Conservation (phyloP, 2,329 filamentous ascomycete genomes). For the Metarhizium robertsii region DNA sequence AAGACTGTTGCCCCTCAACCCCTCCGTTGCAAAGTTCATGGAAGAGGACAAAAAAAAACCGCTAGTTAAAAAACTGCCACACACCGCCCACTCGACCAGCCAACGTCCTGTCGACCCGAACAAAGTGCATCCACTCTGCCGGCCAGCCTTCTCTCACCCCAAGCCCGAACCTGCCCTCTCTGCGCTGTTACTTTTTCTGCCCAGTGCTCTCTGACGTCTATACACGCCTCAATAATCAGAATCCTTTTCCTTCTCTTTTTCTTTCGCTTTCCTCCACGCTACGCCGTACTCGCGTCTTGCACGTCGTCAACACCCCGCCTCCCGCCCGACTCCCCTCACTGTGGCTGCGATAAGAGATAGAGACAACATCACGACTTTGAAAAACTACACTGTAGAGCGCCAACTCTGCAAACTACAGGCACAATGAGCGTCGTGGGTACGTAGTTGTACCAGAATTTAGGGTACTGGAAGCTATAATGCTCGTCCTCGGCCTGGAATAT, state of each 20-base stretch:
- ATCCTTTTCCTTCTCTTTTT: background rate
- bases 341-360: slow-evolving; percentile 5
- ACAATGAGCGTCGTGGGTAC: slow-evolving; percentile 49
- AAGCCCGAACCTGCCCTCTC: background rate
- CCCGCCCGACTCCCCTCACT: background rate
- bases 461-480: background rate
- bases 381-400: slow-evolving; percentile 7
- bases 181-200: background rate
- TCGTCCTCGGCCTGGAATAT: background rate
- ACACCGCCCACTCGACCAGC: background rate
- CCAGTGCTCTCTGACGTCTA: background rate
- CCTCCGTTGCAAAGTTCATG: background rate
- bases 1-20: background rate
- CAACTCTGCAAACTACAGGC: slow-evolving; percentile 19
- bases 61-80: background rate
- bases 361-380: slow-evolving; percentile 1
- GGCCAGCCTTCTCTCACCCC: background rate
- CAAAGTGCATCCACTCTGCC: background rate
- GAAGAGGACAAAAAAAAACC: background rate
- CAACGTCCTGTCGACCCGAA: background rate
- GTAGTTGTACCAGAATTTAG: slow-evolving; percentile 12
- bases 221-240: background rate
- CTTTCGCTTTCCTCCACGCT: background rate
- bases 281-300: background rate
- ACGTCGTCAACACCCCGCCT: background rate